phyloP scores from a whole-genome alignment of 371 early-diverging fungal species.

The Chytridiales sp. region DNA sequence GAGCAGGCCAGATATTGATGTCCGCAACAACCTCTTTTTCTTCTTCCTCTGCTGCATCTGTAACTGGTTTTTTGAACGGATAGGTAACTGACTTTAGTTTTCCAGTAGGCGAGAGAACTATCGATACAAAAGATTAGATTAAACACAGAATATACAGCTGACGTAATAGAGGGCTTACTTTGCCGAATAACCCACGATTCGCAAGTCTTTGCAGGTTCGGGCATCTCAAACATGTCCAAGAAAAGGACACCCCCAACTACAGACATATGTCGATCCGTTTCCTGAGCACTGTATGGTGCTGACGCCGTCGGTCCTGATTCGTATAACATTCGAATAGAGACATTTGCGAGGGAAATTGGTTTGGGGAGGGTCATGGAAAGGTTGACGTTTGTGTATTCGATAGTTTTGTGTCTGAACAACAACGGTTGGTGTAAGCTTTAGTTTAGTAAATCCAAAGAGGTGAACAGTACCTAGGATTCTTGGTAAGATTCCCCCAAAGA shows the following conservation, averaged over 20 bases:
- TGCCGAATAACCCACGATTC: slow-evolving; percentile 48
- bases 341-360: slow-evolving; percentile 48
- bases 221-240: slow-evolving; percentile 51
- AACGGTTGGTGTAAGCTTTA: background rate
- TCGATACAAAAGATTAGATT: background rate
- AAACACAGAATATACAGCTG: background rate
- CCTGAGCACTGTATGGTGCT: slow-evolving; percentile 28
- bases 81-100: slow-evolving; percentile 39
- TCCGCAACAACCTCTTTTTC: slow-evolving; percentile 23
- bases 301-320: slow-evolving; percentile 30
- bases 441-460: background rate
- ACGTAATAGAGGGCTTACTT: slow-evolving; percentile 27
- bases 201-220: slow-evolving; percentile 46
- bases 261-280: slow-evolving; percentile 25
- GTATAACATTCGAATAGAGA: slow-evolving; percentile 51
- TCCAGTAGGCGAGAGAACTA: slow-evolving; percentile 40
- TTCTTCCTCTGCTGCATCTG: slow-evolving; percentile 38
- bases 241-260: slow-evolving; percentile 45
- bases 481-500: slow-evolving; percentile 54
- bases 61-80: slow-evolving; percentile 44
- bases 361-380: slow-evolving; percentile 48
- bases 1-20: slow-evolving; percentile 42
- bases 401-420: slow-evolving; percentile 45
- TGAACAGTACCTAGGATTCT: slow-evolving; percentile 52
- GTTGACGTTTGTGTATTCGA: slow-evolving; percentile 42